Base-by-base conservation (phyloP, 805 yeast species). In the Yueomyces sp. region DNA sequence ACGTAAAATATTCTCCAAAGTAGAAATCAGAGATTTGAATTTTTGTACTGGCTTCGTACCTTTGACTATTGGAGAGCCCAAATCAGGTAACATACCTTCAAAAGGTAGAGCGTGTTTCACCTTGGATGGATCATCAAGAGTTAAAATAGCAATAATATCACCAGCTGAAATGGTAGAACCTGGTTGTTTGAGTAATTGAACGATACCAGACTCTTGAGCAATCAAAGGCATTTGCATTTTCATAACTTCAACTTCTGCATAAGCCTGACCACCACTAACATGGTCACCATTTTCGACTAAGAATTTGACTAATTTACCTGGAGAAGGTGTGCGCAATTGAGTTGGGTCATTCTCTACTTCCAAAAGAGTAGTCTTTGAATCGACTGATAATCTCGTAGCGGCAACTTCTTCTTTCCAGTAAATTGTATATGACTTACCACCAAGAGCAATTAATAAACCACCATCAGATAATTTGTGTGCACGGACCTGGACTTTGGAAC, bases 191-290 rank as follows among this genome's bases (percentile, higher is more conserved):
- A 92, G 78, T 38, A 87, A 69, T 68, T 90, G 96, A 43, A 88
- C 85, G 46, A 75, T 71, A 73, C 99, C 99, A 56, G 84, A 82
- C 64, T 90, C 98, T 64, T 80, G 85, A 26, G 96, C 90, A 57
- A 88, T 69, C 56, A 92, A 74, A 42, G 98, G 96, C 96, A 92
- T 92, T 66, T 88, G 87, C 98, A 92, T 92, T 67, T 92, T 92
- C 99, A 92, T 92, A 52, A 92, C 98, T 69, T 92, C 99, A 45
- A 92, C 96, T 69, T 92, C 98, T 38, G 98, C 98, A 59, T 77
- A 94, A 40, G 96, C 80, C 67, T 90, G 94, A 48, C 97, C 97
- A 47, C 92, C 79, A 42, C 65, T 67, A 54, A 92, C 76, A 58
- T 90, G 97, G 50, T 90, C 98, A 52, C 98, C 98, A 54, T 81